phyloP scores from a whole-genome alignment of 202 grass and related monocot species.

The Panicum virgatum region DNA sequence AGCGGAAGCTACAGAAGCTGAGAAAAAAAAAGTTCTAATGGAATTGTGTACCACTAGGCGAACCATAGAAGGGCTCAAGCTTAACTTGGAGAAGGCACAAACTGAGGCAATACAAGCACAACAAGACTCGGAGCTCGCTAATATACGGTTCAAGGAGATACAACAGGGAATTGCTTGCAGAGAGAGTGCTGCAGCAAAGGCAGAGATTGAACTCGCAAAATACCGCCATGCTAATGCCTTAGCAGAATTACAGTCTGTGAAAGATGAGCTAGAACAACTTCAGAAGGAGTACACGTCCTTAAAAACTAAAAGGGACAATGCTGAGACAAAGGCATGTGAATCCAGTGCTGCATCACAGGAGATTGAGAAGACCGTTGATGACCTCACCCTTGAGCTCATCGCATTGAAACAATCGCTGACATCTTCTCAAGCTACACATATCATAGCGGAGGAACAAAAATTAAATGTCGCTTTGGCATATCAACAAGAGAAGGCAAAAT shows the following conservation, averaged over 20 bases:
- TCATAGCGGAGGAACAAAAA: slow-evolving; percentile 64
- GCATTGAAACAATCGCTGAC: slow-evolving; percentile 51
- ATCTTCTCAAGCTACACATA: slow-evolving; percentile 58
- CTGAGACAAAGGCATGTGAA: slow-evolving; percentile 48
- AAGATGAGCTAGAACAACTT: slow-evolving; percentile 61
- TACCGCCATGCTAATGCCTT: slow-evolving; percentile 42
- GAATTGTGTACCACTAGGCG: slow-evolving; percentile 49
- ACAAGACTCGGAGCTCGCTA: slow-evolving; percentile 60
- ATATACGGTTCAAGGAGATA: slow-evolving; percentile 63
- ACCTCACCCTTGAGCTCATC: slow-evolving; percentile 61
- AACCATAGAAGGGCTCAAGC: slow-evolving; percentile 67
- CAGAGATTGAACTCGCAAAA: slow-evolving; percentile 62
- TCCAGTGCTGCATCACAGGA: slow-evolving; percentile 39
- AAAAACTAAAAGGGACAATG: slow-evolving; percentile 48
- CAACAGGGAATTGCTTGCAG: slow-evolving; percentile 49
- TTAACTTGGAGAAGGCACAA: slow-evolving; percentile 61
- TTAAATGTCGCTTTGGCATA: slow-evolving; percentile 51
- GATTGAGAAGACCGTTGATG: slow-evolving; percentile 61
- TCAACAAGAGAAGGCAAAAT: slow-evolving; percentile 50
- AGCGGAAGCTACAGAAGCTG: slow-evolving; percentile 45
- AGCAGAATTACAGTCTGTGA: slow-evolving; percentile 56
- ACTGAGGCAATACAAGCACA: slow-evolving; percentile 59
- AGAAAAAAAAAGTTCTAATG: slow-evolving; percentile 45
- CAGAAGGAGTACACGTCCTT: slow-evolving; percentile 52
- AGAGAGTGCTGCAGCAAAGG: slow-evolving; percentile 58